Conservation (phyloP, 2,329 filamentous ascomycete species). For the Massarina eburnea region DNA sequence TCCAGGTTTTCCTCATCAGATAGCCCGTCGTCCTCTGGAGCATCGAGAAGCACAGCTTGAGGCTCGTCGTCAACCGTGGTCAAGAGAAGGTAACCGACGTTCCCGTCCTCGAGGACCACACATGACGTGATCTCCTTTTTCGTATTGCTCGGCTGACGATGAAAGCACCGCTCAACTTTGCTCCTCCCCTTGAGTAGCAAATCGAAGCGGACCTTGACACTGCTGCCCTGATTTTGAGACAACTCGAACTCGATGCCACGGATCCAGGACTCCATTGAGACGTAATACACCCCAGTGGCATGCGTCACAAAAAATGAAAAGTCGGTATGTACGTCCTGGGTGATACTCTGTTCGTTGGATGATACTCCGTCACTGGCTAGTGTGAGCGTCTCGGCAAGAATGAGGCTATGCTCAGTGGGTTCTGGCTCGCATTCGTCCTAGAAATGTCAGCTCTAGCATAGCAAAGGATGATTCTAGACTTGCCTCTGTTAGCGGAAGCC, state of each 20-base stretch:
- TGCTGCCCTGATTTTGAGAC: conserved; percentile 52
- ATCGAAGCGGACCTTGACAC: conserved; percentile 59
- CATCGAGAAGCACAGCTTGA: conserved; percentile 56
- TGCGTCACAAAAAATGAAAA: conserved; percentile 63
- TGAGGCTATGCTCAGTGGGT: conserved; percentile 27
- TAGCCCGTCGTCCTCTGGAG: conserved; percentile 41
- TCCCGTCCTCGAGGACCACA: conserved; percentile 58
- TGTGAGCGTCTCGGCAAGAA: conserved; percentile 47
- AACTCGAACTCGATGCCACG: conserved; percentile 60
- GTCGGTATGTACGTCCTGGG: conserved; percentile 55
- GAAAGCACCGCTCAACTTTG: conserved; percentile 52
- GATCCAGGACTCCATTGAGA: conserved; percentile 61
- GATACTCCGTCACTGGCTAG: conserved; percentile 22
- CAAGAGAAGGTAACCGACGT: conserved; percentile 60
- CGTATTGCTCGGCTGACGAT: conserved; percentile 26
- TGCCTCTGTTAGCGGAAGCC: conserved; percentile 55
- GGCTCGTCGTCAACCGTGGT: conserved; percentile 52
- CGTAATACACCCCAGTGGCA: conserved; percentile 54
- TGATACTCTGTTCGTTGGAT: conserved; percentile 57
- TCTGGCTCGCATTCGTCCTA: conserved; percentile 27
- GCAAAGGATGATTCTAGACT: not conserved
- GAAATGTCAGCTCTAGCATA: conserved; percentile 2
- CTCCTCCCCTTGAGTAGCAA: conserved; percentile 56
- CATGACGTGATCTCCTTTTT: conserved; percentile 47
- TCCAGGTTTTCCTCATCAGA: conserved; percentile 10